Evolutionary conservation across 2,329 filamentous ascomycete genomes (phyloP), one percentile per base, ranked within the genome.

Genomic region (Blumeria hordei): DNA sequence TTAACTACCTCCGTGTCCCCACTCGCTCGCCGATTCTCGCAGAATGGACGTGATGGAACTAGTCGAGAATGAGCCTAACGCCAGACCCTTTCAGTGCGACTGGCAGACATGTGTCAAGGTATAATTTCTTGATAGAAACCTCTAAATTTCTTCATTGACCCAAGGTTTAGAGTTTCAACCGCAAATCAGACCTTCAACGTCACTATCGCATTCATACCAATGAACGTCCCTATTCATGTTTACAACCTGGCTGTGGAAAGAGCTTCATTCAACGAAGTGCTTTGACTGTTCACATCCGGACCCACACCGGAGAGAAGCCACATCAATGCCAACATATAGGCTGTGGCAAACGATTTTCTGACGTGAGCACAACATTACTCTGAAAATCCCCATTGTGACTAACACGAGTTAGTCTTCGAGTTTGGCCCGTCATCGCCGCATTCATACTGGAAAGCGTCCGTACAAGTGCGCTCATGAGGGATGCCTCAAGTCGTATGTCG

Each of bases 121-220:
- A 67, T 57, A 71, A 55, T 53, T 8, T n/a, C 18, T 11, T 12
- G 6, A 37, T 33, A 33, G 11, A n/a, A 8, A 52, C 21, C 6
- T 21, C 14, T 28, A 34, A 39, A 41, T 32, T 11, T 35, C 39
- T 11, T 43, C 21, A 12, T 28, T 28, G 21, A 28, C 21, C 21
- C 21, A 28, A 28, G 21, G 32, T 49, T 12, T 60, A 83, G 80
- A 80, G 77, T 68, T 84, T 84, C 70, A 83, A 83, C 67, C 73
- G 80, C 62, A 83, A 83, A 66, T 83, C 80, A 16, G 80, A 83
- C 62, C 69, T 84, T 57, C 78, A 82, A 63, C 73, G 80, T 63
- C 80, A 84, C 63, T 81, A 81, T 63, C 74, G 80, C 58, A 84
- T 83, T 63, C 80, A 84, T 67, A 84, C 80, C 55, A 83, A 83